Percentiles rank a stretch among this genome's conserved stretches.
Conservation (phyloP, 2,329 filamentous ascomycete species). For the Lasiodiplodia theobromae region DNA sequence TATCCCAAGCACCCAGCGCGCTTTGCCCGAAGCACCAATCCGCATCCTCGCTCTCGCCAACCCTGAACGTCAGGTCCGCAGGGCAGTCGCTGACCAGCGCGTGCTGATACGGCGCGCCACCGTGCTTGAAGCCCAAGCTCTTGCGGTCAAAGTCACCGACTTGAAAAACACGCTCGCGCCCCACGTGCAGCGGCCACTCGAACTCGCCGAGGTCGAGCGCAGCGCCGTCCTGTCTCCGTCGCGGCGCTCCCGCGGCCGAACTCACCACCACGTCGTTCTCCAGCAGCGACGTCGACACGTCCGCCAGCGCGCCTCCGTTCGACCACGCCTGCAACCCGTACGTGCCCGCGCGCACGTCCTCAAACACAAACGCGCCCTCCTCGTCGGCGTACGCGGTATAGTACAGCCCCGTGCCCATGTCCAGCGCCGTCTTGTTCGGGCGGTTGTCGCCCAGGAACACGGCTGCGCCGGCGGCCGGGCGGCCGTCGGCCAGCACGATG, state of each 20-base stretch:
- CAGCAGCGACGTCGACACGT: slow-evolving; percentile 56
- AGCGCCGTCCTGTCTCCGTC: slow-evolving; percentile 31
- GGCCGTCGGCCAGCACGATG: slow-evolving; percentile 56
- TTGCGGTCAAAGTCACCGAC: slow-evolving; percentile 59
- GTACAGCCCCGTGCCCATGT: slow-evolving; percentile 57
- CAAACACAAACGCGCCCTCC: slow-evolving; percentile 53
- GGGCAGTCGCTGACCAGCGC: slow-evolving; percentile 55
- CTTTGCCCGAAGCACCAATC: slow-evolving; percentile 62
- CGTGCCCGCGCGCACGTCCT: slow-evolving; percentile 52
- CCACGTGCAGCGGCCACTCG: slow-evolving; percentile 5
- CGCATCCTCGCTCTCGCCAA: slow-evolving; percentile 48
- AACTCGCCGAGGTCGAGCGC: slow-evolving; percentile 13
- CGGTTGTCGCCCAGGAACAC: slow-evolving; percentile 60
- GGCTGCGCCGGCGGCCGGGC: slow-evolving; percentile 56
- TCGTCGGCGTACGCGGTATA: slow-evolving; percentile 57
- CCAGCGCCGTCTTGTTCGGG: slow-evolving; percentile 54
- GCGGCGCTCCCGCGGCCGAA: slow-evolving; percentile 32
- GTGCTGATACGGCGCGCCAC: slow-evolving; percentile 55
- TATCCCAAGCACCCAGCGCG: slow-evolving; percentile 41
- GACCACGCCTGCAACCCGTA: slow-evolving; percentile 61
- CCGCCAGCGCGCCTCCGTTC: slow-evolving; percentile 51
- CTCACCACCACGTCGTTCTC: slow-evolving; percentile 51
- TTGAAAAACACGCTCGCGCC: slow-evolving; percentile 55
- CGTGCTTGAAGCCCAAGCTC: slow-evolving; percentile 53
- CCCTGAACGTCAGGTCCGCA: slow-evolving; percentile 53